These are phyloP conservation scores for Ophiosphaerella herpotricha DNA, from an alignment of 2,329 filamentous ascomycete species.

Conservation along the genomic window DNA sequence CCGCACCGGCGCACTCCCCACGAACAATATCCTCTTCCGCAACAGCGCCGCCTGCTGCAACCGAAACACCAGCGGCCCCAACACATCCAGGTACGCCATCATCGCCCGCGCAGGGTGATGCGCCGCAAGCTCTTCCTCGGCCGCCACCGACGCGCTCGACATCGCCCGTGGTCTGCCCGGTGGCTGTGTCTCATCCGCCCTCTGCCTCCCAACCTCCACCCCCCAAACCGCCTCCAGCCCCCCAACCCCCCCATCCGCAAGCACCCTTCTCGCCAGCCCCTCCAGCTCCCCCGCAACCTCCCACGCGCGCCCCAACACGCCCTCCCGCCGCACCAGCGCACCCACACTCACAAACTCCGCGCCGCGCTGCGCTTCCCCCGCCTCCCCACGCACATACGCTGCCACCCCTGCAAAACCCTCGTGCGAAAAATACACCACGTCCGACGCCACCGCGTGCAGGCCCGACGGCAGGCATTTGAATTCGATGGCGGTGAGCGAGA, in stretches of 20 bases:
- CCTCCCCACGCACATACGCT: constrained; percentile 84
- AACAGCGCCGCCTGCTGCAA: constrained; percentile 85
- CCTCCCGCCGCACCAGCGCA: constrained; percentile 82
- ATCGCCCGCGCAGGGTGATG: constrained; percentile 89
- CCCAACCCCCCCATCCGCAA: constrained; percentile 65
- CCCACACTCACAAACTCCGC: constrained; percentile 93
- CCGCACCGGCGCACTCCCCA: constrained; percentile 84
- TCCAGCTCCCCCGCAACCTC: constrained; percentile 78
- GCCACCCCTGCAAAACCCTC: constrained; percentile 83
- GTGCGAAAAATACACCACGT: constrained; percentile 92
- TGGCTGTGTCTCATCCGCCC: constrained; percentile 14
- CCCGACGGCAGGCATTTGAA: constrained; percentile 96
- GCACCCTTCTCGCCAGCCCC: constrained; percentile 68
- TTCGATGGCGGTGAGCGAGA: constrained; percentile 83
- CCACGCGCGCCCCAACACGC: constrained; percentile 86
- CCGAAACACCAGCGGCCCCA: constrained; percentile 90
- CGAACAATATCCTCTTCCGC: constrained; percentile 84
- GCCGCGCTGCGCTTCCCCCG: constrained; percentile 78
- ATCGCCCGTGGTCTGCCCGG: constrained; percentile 38
- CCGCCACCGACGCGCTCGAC: constrained; percentile 61
- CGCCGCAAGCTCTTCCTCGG: constrained; percentile 67
- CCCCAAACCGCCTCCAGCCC: constrained; percentile 83
- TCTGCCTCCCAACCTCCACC: constrained; percentile 47
- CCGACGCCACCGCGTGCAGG: constrained; percentile 82
- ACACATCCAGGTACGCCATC: constrained; percentile 74